Conservation (phyloP, 2,329 filamentous ascomycete species). For the Dichotomopilus funicola region DNA sequence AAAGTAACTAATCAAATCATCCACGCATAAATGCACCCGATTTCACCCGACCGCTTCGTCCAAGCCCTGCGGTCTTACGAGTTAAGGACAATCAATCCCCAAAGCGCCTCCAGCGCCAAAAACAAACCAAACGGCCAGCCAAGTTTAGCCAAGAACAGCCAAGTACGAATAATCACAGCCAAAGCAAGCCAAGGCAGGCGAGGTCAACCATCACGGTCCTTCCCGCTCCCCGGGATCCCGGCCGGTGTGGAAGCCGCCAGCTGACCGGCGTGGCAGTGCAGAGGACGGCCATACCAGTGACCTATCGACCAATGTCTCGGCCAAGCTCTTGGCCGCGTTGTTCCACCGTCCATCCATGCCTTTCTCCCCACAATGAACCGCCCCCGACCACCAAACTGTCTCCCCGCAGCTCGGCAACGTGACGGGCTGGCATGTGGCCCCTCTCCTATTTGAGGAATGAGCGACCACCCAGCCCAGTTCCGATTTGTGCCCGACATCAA, state of each 20-base stretch:
- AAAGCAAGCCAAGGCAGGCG: constrained; percentile 4
- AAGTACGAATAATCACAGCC: background rate
- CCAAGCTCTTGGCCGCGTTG: constrained; percentile 6
- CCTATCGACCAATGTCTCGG: constrained; percentile 6
- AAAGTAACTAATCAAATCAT: too few species aligned
- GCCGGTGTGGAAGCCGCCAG: background rate
- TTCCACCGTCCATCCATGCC: background rate
- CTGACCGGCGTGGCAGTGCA: constrained; percentile 13
- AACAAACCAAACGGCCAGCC: too few species aligned
- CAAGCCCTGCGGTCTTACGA: too few species aligned
- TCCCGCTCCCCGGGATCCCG: background rate
- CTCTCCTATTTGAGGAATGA: constrained; percentile 1
- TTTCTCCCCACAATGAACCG: background rate
- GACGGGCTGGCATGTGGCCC: background rate
- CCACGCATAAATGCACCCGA: too few species aligned
- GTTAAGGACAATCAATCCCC: too few species aligned
- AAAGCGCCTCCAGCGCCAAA: too few species aligned
- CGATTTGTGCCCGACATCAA: background rate
- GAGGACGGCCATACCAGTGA: background rate
- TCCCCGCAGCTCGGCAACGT: background rate
- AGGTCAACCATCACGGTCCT: background rate
- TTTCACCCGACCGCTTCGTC: too few species aligned
- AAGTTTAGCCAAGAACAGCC: too few species aligned
- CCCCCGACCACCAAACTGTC: background rate
- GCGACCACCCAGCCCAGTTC: background rate